Evolutionary conservation across 106 monocot genomes (phyloP).

Genomic region (Dendrobium officinale): DNA sequence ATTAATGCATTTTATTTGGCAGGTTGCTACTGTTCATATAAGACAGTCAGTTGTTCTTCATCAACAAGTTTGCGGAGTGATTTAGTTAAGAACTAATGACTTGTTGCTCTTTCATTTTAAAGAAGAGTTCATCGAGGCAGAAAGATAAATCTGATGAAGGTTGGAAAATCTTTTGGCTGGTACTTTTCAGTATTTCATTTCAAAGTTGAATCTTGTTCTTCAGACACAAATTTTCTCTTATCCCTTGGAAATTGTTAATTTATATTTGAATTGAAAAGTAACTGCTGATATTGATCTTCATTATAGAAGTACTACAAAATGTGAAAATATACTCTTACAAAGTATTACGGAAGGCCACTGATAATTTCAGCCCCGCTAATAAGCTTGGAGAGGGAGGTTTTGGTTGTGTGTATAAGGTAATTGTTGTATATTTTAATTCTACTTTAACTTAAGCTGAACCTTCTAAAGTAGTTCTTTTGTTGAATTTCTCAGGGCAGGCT

Average conservation of each 20-base stretch:
- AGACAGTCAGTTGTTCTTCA: too few relatives aligned
- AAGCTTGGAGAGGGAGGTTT: conserved; percentile 39
- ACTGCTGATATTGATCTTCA: background rate
- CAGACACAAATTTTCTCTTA: background rate
- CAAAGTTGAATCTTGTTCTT: background rate
- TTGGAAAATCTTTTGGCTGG: background rate
- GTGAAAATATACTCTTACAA: conserved; percentile 23
- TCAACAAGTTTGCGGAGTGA: too few relatives aligned
- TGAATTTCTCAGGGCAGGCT: conserved; percentile 26
- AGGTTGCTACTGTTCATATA: too few relatives aligned
- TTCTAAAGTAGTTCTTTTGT: background rate
- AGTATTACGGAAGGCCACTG: conserved; percentile 25
- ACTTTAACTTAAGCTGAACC: background rate
- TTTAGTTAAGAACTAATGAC: conserved; percentile 1
- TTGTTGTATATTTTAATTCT: background rate
- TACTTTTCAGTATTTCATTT: background rate
- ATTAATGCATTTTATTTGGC: too few relatives aligned
- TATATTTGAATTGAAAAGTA: background rate
- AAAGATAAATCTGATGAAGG: background rate
- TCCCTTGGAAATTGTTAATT: too few relatives aligned
- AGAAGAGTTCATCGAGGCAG: background rate
- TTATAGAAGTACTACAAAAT: conserved; percentile 15
- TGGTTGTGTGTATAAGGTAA: conserved; percentile 30
- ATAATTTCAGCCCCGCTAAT: conserved; percentile 20
- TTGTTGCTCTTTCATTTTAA: conserved; percentile 2